Percentiles rank a stretch among this genome's conserved stretches.
Conservation (phyloP, 2,329 filamentous ascomycete species). For the Colletotrichum zoysiae region DNA sequence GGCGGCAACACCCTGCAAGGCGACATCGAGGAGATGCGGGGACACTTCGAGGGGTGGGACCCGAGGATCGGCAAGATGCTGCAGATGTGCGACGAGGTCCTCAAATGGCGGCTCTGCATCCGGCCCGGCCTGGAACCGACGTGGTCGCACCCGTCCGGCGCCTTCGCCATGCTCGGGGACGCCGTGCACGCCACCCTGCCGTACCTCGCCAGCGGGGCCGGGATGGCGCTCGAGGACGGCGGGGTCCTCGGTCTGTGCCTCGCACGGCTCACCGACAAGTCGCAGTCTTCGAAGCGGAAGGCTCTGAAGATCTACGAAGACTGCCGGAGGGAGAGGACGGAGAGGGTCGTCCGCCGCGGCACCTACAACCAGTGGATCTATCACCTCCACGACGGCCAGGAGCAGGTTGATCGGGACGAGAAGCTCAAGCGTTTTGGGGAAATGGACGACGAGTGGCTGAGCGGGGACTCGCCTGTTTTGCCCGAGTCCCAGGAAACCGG, state of each 20-base stretch:
- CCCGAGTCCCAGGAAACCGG: conserved; percentile 50
- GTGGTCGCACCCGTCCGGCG: conserved; percentile 68
- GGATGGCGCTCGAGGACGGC: conserved; percentile 72
- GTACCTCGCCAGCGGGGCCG: conserved; percentile 68
- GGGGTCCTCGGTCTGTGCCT: conserved; percentile 69
- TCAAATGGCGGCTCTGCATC: conserved; percentile 72
- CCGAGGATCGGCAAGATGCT: conserved; percentile 68
- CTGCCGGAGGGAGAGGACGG: conserved; percentile 69
- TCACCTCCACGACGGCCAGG: conserved; percentile 69
- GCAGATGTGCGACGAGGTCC: conserved; percentile 67
- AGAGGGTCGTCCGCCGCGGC: conserved; percentile 69
- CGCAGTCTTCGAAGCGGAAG: conserved; percentile 49
- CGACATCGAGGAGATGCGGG: conserved; percentile 61
- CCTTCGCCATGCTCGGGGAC: conserved; percentile 72
- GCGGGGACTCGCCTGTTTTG: conserved; percentile 43
- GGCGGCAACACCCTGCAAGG: conserved; percentile 54
- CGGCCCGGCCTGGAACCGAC: conserved; percentile 61
- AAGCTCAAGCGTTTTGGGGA: conserved; percentile 49
- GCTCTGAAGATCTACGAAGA: conserved; percentile 65
- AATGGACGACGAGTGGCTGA: conserved; percentile 49
- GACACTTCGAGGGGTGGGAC: conserved; percentile 69
- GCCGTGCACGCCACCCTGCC: conserved; percentile 74
- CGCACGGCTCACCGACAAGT: conserved; percentile 57
- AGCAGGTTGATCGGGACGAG: conserved; percentile 66
- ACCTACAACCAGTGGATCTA: conserved; percentile 73